Conservation (phyloP, 345 rosid genomes). For the Boechera retrofracta region DNA sequence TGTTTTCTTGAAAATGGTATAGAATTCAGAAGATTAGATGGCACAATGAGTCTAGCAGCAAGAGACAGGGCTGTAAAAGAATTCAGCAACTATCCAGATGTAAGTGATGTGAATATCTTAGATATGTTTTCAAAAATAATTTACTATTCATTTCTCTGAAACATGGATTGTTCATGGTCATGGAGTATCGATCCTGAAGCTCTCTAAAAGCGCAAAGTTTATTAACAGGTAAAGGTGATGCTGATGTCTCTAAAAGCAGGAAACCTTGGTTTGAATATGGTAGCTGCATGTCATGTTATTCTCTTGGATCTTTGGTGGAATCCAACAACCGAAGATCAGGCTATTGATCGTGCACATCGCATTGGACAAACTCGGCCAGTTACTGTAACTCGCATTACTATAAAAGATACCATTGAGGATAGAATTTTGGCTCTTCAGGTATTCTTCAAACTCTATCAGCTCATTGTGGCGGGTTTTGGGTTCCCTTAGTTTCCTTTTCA, state of each 20-base stretch:
- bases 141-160: conserved; percentile 21
- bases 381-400: conserved; percentile 84
- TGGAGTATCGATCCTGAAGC: conserved; percentile 10
- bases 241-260: conserved; percentile 96
- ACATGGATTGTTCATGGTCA: conserved; percentile 17
- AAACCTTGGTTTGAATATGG: conserved; percentile 94
- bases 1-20: conserved; percentile 55
- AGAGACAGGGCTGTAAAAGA: conserved; percentile 91
- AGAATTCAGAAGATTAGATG: conserved; percentile 87
- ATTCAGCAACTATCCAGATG: conserved; percentile 80
- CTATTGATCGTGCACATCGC: conserved; percentile 96
- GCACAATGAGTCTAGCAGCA: conserved; percentile 77
- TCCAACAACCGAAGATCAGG: conserved; percentile 89
- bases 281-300: conserved; percentile 92
- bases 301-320: conserved; percentile 98
- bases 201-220: conserved; percentile 23
- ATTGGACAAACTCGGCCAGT: conserved; percentile 96
- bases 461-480: conserved; percentile 3
- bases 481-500: conserved; percentile 6
- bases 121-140: conserved; percentile 2
- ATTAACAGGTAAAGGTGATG: conserved; percentile 72
- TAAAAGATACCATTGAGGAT: conserved; percentile 85
- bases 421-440: conserved; percentile 87
- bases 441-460: conserved; percentile 33
- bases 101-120: conserved; percentile 42